A percentile compares a stretch with the other conserved stretches of the same genome.
These are phyloP conservation scores for Hirsutella minnesotensis DNA, from an alignment of 2,329 filamentous ascomycete genomes.

Conservation along the genomic window DNA sequence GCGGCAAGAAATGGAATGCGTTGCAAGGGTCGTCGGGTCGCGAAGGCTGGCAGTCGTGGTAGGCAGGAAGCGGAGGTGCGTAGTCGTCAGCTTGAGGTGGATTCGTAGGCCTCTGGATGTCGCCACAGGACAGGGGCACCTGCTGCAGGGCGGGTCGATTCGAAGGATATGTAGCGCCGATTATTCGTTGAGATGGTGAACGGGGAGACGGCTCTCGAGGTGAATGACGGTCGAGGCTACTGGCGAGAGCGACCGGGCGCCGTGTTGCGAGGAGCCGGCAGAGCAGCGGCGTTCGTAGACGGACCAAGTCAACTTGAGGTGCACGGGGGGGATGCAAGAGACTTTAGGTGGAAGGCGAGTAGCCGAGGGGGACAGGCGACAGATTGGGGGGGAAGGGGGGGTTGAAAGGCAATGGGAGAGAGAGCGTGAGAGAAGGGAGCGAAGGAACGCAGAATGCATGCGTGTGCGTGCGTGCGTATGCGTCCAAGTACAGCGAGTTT, in stretches of 20 bases:
- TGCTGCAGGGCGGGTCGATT: neutral
- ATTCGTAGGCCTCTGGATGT: constrained; percentile 4
- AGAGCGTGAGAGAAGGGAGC: neutral
- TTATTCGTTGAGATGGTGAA: too few relatives aligned
- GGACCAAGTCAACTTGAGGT: too few relatives aligned
- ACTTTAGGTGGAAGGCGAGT: too few relatives aligned
- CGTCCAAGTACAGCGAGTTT: neutral
- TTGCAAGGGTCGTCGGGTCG: neutral
- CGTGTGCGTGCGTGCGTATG: neutral
- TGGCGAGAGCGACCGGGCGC: too few relatives aligned
- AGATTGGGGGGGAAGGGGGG: neutral
- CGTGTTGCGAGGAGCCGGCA: too few relatives aligned
- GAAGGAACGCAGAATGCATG: neutral
- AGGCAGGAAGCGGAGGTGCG: constrained; percentile 1
- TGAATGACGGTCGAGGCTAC: too few relatives aligned
- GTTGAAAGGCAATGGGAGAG: neutral
- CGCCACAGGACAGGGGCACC: constrained; percentile 4
- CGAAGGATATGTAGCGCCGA: too few relatives aligned
- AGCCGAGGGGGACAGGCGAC: neutral
- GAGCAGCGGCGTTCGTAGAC: too few relatives aligned
- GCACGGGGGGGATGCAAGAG: too few relatives aligned
- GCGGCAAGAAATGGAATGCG: neutral
- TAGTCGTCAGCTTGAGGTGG: constrained; percentile 7
- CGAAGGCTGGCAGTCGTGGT: neutral
- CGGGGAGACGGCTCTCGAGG: too few relatives aligned